Percentiles rank a stretch among this genome's conserved stretches.
These are phyloP conservation scores for Beauveria sp. DNA, from an alignment of 2,329 filamentous ascomycete species.

Conservation along the genomic window DNA sequence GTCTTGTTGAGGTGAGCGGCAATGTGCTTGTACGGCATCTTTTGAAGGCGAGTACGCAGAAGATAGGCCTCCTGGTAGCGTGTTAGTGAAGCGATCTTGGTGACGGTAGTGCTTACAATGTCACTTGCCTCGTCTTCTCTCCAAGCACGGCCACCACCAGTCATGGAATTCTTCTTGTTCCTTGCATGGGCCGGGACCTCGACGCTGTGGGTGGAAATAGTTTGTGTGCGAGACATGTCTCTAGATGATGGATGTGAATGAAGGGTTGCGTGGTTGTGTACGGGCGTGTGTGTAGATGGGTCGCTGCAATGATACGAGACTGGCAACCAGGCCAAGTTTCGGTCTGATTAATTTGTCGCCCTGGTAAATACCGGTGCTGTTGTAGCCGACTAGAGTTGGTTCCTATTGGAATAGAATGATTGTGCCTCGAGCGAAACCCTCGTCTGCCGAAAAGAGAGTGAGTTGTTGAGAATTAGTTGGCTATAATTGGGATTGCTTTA, in stretches of 20 bases:
- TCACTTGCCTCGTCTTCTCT: slow-evolving; percentile 70
- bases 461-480: not conserved
- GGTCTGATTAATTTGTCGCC: not conserved
- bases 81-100: slow-evolving; percentile 10
- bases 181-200: slow-evolving; percentile 50
- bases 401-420: not conserved
- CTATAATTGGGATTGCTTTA: not conserved
- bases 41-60: slow-evolving; percentile 73
- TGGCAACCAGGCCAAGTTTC: slow-evolving; percentile 8
- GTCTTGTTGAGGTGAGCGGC: slow-evolving; percentile 80
- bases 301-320: not conserved
- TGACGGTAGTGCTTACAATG: not conserved
- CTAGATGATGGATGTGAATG: slow-evolving; percentile 20
- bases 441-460: slow-evolving; percentile 1
- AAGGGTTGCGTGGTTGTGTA: slow-evolving; percentile 12
- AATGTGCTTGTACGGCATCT: slow-evolving; percentile 89
- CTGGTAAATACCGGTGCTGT: not conserved
- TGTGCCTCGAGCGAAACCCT: not conserved
- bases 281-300: not conserved
- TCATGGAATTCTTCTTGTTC: slow-evolving; percentile 60
- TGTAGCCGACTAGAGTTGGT: not conserved
- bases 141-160: slow-evolving; percentile 72
- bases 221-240: slow-evolving; percentile 45
- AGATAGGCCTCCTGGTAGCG: slow-evolving; percentile 66
- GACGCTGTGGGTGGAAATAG: slow-evolving; percentile 33